phyloP scores from a whole-genome alignment of 176 grass and related monocot genomes.

The Calamus simplicifolius region DNA sequence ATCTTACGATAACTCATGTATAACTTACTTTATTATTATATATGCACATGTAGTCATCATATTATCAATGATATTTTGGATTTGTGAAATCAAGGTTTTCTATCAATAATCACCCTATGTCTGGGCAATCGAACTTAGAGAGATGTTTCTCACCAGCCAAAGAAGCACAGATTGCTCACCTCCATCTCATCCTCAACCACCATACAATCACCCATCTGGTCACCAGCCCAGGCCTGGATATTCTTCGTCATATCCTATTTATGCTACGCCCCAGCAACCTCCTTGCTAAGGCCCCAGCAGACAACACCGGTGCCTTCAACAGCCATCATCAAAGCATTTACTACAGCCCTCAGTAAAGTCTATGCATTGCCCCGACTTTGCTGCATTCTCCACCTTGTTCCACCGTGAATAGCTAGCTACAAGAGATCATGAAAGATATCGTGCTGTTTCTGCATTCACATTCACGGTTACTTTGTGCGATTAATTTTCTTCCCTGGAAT shows the following conservation, averaged over 20 bases:
- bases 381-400: neutral
- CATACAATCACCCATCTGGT: slow-evolving; percentile 36
- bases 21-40: no score
- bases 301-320: slow-evolving; percentile 24
- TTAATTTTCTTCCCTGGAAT: slow-evolving; percentile 24
- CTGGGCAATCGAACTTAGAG: no score
- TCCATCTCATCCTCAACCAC: slow-evolving; percentile 23
- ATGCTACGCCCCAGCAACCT: slow-evolving; percentile 30
- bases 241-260: slow-evolving; percentile 23
- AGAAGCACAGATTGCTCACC: no score
- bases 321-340: slow-evolving; percentile 48
- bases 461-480: slow-evolving; percentile 13
- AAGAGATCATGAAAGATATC: no score
- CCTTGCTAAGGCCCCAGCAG: slow-evolving; percentile 18
- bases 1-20: no score
- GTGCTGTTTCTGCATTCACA: no score
- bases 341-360: slow-evolving; percentile 63
- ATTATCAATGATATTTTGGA: no score
- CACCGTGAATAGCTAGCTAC: slow-evolving; percentile 16
- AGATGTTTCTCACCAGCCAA: no score
- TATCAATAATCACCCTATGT: no score
- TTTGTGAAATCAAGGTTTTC: no score
- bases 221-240: slow-evolving; percentile 28
- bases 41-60: no score
- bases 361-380: neutral